Conservation (phyloP, 805 yeast genomes). For the Candida lessepsii region DNA sequence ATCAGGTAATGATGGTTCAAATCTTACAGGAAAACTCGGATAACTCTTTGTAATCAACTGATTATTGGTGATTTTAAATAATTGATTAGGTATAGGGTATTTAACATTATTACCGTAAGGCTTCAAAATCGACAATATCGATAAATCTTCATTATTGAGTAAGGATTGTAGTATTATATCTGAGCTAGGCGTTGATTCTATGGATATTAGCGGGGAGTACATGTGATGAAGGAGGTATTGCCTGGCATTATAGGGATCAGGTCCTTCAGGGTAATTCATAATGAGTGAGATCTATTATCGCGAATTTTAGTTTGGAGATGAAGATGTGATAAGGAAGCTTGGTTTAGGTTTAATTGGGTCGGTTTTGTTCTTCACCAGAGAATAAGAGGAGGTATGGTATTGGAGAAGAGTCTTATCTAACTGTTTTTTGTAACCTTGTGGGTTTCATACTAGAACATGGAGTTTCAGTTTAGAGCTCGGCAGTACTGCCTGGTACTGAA, state of each 20-base stretch:
- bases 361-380: too few relatives aligned
- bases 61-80: slow-evolving; percentile 50
- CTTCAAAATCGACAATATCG: slow-evolving; percentile 47
- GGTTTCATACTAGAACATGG: too few relatives aligned
- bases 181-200: slow-evolving; percentile 47
- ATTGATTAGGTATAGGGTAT: slow-evolving; percentile 39
- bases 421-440: too few relatives aligned
- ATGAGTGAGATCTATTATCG: background rate
- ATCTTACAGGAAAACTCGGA: slow-evolving; percentile 58
- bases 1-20: slow-evolving; percentile 44
- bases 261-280: slow-evolving; percentile 30
- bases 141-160: slow-evolving; percentile 34
- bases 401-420: too few relatives aligned
- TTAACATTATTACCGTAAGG: slow-evolving; percentile 57
- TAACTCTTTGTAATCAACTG: slow-evolving; percentile 49
- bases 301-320: too few relatives aligned
- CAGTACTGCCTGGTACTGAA: too few relatives aligned
- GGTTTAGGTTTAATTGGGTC: too few relatives aligned
- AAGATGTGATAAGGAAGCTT: too few relatives aligned
- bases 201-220: slow-evolving; percentile 52
- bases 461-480: too few relatives aligned
- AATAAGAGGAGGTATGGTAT: too few relatives aligned
- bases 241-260: slow-evolving; percentile 39
- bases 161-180: slow-evolving; percentile 42
- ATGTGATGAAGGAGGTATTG: slow-evolving; percentile 46